Base-by-base conservation (phyloP, 805 yeast genomes). In the Kluyveromyces lactis region DNA sequence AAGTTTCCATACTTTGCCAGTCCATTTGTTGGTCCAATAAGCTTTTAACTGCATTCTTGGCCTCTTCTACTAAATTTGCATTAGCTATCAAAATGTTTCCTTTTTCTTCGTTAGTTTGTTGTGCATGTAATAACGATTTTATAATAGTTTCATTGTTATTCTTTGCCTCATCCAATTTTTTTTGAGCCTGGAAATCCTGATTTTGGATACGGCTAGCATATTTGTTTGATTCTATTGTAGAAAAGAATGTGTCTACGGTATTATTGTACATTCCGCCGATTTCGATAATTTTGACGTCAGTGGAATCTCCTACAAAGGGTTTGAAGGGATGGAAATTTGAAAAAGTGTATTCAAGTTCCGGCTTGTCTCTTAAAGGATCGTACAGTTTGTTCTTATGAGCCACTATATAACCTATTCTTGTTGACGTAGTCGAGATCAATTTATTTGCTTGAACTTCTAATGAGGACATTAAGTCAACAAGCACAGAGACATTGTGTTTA, bases 21-120 rank as follows among this genome's bases (percentile, higher is more conserved):
- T 90, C 97, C 86, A 86, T 85, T 46, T 85, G 89, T 53, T 85
- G 92, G 41, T 81, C 79, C 4, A 87, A 45, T 40, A 86, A 62
- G 1, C 67, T 64, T 42, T 79, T 81, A 4, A 90, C 83, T 2
- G 83, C 79, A 6, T 55, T 59, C 43, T 75, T 80, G 35, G 92
- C 86, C 13, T 75, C 74, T 36, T 82, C 92, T 4, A 89, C 86
- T 18, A 75, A 49, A 19, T 77, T 77, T 4, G 90, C 81, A 55
- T 82, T 70, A 27, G 71, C 64, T 44, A 84, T 81, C 21, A 90
- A 78, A 4, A 82, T 64, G 45, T 77, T 80, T 9, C 95, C 97
- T 48, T 79, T 83, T 40, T 66, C 66, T 45, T 72, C 74, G 50
- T 84, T 84, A 1, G 69, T 50, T 19, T 72, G 71, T 53, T 85